Percentiles rank a stretch among this genome's conserved stretches.
Conservation (phyloP, 306 rosid genomes). For the Abrus pulchellus region DNA sequence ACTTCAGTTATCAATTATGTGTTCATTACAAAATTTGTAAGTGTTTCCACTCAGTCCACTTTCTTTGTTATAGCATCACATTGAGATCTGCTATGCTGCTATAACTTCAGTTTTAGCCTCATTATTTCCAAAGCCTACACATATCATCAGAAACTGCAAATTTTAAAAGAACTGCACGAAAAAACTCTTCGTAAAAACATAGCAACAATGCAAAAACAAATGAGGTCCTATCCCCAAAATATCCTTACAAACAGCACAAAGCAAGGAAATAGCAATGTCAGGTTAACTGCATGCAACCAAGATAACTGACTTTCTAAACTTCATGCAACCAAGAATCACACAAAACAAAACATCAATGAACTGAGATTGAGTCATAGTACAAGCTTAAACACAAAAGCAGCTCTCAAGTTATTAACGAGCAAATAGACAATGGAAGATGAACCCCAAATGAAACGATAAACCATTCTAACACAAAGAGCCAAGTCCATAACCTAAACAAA, state of each 20-base stretch:
- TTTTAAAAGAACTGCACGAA: constrained; percentile 2
- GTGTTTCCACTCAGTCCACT: not conserved
- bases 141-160: constrained; percentile 3
- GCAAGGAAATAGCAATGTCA: not conserved
- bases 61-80: not conserved
- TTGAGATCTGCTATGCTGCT: not conserved
- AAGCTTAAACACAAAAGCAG: constrained; percentile 42
- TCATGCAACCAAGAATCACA: constrained; percentile 10
- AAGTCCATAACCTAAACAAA: constrained; percentile 36
- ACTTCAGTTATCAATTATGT: not conserved
- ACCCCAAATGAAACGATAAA: constrained; percentile 1
- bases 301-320: constrained; percentile 24
- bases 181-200: not conserved
- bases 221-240: not conserved
- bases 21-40: not conserved
- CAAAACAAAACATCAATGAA: constrained; percentile 35
- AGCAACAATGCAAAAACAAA: constrained; percentile 4
- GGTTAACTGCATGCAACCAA: constrained; percentile 11
- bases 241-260: not conserved
- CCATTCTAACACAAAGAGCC: constrained; percentile 35
- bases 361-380: constrained; percentile 29
- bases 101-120: not conserved
- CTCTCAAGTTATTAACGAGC: constrained; percentile 12
- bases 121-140: constrained; percentile 23
- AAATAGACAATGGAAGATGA: not conserved